Percentiles rank a stretch among this genome's conserved stretches.
These are phyloP conservation scores for Cutaneotrichosporon cutaneum DNA, from an alignment of 1,284 basidiomycete genomes.

Conservation along the genomic window DNA sequence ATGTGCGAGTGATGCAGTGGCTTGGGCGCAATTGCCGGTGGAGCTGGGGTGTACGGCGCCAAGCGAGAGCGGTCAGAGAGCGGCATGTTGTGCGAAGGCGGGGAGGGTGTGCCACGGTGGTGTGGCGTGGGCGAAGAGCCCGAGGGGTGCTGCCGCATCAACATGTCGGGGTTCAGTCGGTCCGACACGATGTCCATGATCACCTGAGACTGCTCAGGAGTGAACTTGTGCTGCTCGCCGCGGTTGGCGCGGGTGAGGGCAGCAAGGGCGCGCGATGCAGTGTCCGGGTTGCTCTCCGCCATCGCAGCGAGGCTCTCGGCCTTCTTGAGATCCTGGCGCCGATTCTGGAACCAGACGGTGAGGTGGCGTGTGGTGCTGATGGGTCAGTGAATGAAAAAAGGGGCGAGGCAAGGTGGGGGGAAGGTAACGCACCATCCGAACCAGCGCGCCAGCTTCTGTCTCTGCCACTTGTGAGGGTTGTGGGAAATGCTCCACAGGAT, in stretches of 20 bases:
- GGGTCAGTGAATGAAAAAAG: constrained; percentile 4
- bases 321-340: constrained; percentile 30
- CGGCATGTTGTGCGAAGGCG: constrained; percentile 10
- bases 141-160: constrained; percentile 23
- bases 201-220: constrained; percentile 21
- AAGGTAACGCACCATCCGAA: constrained; percentile 26
- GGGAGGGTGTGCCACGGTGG: constrained; percentile 7
- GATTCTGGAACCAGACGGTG: constrained; percentile 32
- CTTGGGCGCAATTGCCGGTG: constrained; percentile 22
- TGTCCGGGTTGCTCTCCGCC: constrained; percentile 27
- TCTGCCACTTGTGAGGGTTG: constrained; percentile 32
- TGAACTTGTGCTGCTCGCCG: constrained; percentile 25
- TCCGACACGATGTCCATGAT: constrained; percentile 30
- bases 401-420: neutral
- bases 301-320: constrained; percentile 23
- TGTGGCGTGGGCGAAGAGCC: constrained; percentile 25
- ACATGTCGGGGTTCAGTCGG: constrained; percentile 25
- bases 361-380: constrained; percentile 27
- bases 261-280: constrained; percentile 24
- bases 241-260: constrained; percentile 27
- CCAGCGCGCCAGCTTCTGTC: constrained; percentile 32
- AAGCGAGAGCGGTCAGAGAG: constrained; percentile 14
- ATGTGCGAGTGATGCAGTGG: constrained; percentile 12
- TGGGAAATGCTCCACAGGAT: constrained; percentile 29
- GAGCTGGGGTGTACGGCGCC: constrained; percentile 18